Base-by-base conservation (phyloP, 768 basidiomycete species). In the Macrocybe gigantea region DNA sequence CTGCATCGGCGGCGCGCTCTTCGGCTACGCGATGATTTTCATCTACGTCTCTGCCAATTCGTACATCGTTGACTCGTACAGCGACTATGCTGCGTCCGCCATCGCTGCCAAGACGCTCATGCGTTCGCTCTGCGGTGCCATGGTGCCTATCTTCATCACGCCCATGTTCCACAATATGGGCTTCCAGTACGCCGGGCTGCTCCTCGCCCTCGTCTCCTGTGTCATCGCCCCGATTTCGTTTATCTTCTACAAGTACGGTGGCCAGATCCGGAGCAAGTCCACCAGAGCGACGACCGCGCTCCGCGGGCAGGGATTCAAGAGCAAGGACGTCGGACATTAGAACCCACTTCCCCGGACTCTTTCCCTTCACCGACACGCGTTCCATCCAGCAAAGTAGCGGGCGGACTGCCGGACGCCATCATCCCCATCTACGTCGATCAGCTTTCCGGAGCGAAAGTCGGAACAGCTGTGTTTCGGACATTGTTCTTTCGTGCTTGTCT, bases 1-100 rank as follows among this genome's bases (percentile, higher is more conserved):
- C 11, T 68, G 66, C 40, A 61, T 71, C 35, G 58, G 68, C 6
- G 68, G 70, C 13, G 58, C 57, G 35, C 46, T 71, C 35, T 70
- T 73, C 47, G 72, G 72, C 9, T 63, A 70, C 43, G 65, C 67
- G 38, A 67, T 73, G 65, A 68, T 70, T 53, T 55, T 72, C 45
- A 50, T 73, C 50, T 74, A 72, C 60, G 61, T 72, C 54, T 65
- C 69, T 37, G 69, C 68, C 12, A 69, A 73, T 55, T 71, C 69
- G 1, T 73, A 72, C 59, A 71, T 73, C 61, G 63, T 73, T 51
- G 72, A 73, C 58, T 66, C 65, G 12, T 71, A 69, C 60, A 64
- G 61, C 52, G 53, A 54, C 40, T 73, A 63, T 53, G 72, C 72
- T 8, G 74, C 75, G 0, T 69, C 67, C 12, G 74, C 73, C 5